Conservation (phyloP, 768 basidiomycete genomes). For the Calocera viscosa region DNA sequence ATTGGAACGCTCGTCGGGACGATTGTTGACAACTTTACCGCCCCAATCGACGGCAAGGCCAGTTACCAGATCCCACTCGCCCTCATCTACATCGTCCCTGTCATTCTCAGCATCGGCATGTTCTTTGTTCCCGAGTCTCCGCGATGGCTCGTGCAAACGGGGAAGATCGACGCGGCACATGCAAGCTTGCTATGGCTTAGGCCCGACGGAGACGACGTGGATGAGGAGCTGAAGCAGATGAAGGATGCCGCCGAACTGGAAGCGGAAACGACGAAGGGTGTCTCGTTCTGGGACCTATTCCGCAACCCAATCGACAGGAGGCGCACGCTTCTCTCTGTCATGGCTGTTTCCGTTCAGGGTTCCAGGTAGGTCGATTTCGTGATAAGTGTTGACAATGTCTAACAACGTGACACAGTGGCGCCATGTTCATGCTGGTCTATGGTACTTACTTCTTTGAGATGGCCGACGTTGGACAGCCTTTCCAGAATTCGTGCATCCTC, state of each 20-base stretch:
- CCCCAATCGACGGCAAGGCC: conserved; percentile 7
- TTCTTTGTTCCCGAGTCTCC: conserved; percentile 22
- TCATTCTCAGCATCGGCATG: conserved; percentile 23
- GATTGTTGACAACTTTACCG: not conserved
- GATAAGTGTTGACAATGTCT: not conserved
- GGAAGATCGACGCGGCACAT: conserved; percentile 22
- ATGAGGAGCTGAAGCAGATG: conserved; percentile 27
- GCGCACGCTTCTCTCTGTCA: conserved; percentile 27
- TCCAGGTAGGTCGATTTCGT: not conserved
- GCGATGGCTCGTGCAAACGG: conserved; percentile 25
- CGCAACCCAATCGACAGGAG: conserved; percentile 22
- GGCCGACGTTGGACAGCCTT: not conserved
- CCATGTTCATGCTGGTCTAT: not conserved
- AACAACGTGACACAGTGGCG: not conserved
- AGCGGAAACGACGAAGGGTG: conserved; percentile 22
- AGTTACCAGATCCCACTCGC: conserved; percentile 12
- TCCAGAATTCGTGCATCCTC: conserved; percentile 7
- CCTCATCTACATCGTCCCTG: conserved; percentile 18
- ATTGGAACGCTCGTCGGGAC: not conserved
- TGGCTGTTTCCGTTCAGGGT: conserved; percentile 10
- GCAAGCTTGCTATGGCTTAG: conserved; percentile 17
- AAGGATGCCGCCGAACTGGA: conserved; percentile 29
- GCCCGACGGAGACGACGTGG: conserved; percentile 16
- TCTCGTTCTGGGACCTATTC: conserved; percentile 28
- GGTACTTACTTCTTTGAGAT: conserved; percentile 3